Base-by-base conservation (phyloP, 192 early-diverging fungal species). In the Coemansia sp. region DNA sequence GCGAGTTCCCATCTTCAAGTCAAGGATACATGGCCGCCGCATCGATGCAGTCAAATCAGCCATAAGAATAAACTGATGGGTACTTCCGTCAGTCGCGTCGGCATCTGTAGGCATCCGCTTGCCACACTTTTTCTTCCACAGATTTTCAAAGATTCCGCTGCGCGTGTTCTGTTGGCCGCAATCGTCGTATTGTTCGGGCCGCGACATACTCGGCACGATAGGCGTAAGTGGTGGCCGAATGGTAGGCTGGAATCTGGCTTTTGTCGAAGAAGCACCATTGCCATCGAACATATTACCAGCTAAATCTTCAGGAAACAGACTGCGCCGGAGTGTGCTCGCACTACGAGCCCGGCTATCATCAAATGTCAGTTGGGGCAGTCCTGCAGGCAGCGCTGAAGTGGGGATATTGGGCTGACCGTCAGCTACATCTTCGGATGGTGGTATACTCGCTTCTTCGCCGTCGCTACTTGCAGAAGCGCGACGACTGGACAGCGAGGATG, bases 1-100 rank as follows among this genome's bases (percentile, higher is more conserved):
- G 5, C 97, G 84, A 12, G 94, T 97, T 29, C 97, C 97, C 95
- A 99, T 99, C 65, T 99, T 99, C 56, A 99, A 85, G 72, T 99
- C 95, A 43, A 99, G 84, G 15, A 99, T 95, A 65, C 95, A 98
- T 0, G 97, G 97, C 32, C 86, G 88, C 71, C 88, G 83, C 73
- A 98, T 78, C 8, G 90, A 89, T 17, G 91, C 88, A 0, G 97
- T 98, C 56, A 98, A 79, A 76, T 98, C 97, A 62, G 96, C 91
- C 76, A 98, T 75, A 7, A 98, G 73, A 52, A 98, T 88, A 70
- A 97, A 98, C 81, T 97, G 90, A 68, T 79, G 87, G 60, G 65
- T 83, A 69, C 69, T 82, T 63, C 78, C 78, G 11, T 75, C 72
- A 25, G 66, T 52, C 8, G 69, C 63, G 60, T 82, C 58, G 41